Base-by-base conservation (phyloP, 768 basidiomycete species). In the Podaxis sp. region DNA sequence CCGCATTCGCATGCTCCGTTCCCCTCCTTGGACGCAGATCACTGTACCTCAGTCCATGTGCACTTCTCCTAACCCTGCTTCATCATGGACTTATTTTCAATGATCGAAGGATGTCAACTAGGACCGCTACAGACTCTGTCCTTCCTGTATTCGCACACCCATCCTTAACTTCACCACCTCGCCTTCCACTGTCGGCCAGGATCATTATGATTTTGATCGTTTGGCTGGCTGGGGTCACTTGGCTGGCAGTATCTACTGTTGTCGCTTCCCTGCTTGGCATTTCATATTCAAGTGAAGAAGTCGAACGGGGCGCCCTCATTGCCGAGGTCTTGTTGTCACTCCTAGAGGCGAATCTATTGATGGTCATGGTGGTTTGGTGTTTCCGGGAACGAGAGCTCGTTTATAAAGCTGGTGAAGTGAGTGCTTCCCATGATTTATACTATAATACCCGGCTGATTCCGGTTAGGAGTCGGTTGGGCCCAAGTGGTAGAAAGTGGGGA, bases 171-270 rank as follows among this genome's bases (percentile, higher is more conserved):
- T n/a, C 8, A 19, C 39, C 59, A 51, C 22, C 11, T 13, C 22
- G 49, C 22, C 22, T 51, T 51, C 49, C 49, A 22, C 8, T 51
- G 49, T 51, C 49, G 26, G 49, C 49, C 26, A 28, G 49, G 11
- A 13, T 51, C 12, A 24, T 28, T 6, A 30, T 61, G 38, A 53
- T 53, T 49, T 13, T 53, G 26, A 19, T 53, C 26, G 40, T 38
- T 33, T 61, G 51, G 59, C 7, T 53, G 9, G 26, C 51, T 11
- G 52, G 51, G 17, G 17, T 53, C 26, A 30, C 36, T 6, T 61
- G 59, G 59, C 30, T 61, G 52, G 59, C 39, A 19, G 26, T 53
- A 42, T 61, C 59, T 3, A 61, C 59, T 17, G 11, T 61, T 30
- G 39, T 42, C 2, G 51, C 59, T 4, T 61, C 59, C 2, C 7